phyloP scores from a whole-genome alignment of 331 rosid species.

The Dryas integrifolia region DNA sequence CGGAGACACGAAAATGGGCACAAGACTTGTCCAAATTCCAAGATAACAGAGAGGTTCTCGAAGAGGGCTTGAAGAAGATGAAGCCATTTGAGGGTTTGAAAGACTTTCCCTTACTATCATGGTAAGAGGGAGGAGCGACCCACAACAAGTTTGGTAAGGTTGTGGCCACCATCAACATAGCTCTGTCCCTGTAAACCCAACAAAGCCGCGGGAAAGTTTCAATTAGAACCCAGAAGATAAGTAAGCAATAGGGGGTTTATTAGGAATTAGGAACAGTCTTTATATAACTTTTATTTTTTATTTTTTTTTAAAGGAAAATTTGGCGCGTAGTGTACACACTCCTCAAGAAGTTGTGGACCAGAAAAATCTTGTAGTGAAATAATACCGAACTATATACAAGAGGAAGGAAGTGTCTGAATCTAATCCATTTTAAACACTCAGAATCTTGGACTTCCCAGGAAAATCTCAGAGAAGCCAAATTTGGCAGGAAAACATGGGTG shows the following conservation, averaged over 20 bases:
- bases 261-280: background rate
- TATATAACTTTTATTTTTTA: background rate
- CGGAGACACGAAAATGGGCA: conserved; percentile 18
- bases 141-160: conserved; percentile 30
- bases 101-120: background rate
- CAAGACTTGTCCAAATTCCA: conserved; percentile 29
- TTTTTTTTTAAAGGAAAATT: background rate
- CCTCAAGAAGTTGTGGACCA: conserved; percentile 34
- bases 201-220: conserved; percentile 22
- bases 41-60: conserved; percentile 20
- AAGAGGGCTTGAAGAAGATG: conserved; percentile 35
- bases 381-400: background rate
- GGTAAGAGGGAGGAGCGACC: conserved; percentile 17
- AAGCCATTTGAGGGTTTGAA: conserved; percentile 22
- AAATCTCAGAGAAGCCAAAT: conserved; percentile 8
- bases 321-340: conserved; percentile 33
- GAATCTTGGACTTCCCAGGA: background rate
- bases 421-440: background rate
- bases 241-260: background rate
- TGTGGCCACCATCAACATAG: conserved; percentile 36
- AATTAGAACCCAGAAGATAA: background rate
- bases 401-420: conserved; percentile 1
- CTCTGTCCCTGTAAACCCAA: conserved; percentile 9
- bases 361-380: background rate
- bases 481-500: conserved; percentile 33